A percentile compares a stretch with the other conserved stretches of the same genome.
phyloP scores from a whole-genome alignment of 805 yeast species.

The Sporopachydermia quercuum region DNA sequence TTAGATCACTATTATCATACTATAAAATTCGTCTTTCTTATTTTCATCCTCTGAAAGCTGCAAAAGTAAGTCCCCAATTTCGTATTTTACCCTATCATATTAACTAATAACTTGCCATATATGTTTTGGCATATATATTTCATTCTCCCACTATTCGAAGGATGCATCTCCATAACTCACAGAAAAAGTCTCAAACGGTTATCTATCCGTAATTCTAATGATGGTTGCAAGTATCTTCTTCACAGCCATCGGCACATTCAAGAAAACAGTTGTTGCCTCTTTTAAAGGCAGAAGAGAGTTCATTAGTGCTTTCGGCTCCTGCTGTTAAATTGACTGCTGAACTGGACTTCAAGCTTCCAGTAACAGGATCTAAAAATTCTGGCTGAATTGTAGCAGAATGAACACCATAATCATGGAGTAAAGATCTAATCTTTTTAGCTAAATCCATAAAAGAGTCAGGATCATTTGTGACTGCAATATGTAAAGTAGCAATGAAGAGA shows the following conservation, averaged over 20 bases:
- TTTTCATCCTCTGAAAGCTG: too few relatives aligned
- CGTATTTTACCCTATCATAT: too few relatives aligned
- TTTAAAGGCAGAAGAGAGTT: neutral
- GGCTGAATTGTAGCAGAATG: slow-evolving; percentile 96
- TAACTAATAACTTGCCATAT: too few relatives aligned
- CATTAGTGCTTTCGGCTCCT: neutral
- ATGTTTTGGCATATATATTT: too few relatives aligned
- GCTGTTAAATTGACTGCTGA: neutral
- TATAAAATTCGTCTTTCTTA: too few relatives aligned
- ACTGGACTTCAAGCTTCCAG: neutral
- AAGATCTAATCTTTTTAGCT: slow-evolving; percentile 61
- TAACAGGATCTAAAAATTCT: slow-evolving; percentile 42
- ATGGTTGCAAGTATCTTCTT: neutral
- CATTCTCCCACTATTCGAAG: too few relatives aligned
- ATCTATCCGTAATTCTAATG: neutral
- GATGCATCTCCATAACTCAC: too few relatives aligned
- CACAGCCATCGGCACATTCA: neutral
- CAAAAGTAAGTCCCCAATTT: too few relatives aligned
- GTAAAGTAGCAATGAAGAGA: slow-evolving; percentile 75
- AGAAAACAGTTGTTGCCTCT: too few relatives aligned
- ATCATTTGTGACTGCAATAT: slow-evolving; percentile 53
- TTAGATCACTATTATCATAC: too few relatives aligned
- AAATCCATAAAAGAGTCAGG: slow-evolving; percentile 57
- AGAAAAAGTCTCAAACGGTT: too few relatives aligned
- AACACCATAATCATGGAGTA: slow-evolving; percentile 72